Base-by-base conservation (phyloP, 108 stramenopile species). In the Fragilariopsis cylindrus region DNA sequence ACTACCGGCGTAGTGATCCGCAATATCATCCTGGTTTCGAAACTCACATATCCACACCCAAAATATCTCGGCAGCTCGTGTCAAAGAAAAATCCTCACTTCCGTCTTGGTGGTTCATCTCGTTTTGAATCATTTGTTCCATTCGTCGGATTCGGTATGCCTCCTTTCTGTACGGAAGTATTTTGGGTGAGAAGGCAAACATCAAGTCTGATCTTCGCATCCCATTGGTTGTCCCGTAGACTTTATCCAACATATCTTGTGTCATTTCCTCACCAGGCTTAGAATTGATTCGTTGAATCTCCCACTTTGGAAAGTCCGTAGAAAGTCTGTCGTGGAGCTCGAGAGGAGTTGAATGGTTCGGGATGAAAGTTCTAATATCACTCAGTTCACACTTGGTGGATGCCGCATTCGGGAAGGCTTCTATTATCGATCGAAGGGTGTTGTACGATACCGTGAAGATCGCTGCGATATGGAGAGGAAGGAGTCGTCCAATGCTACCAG, bases 401-500 rank as follows among this genome's bases (percentile, higher is more conserved):
- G 88, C 84, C 2, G 82, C 88, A 21, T 62, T 47, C 4, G 85
- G 88, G 64, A 76, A 84, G 42, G 65, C 48, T 58, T 86, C 82
- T 40, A 89, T 55, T 1, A 85, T 53, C 7, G 66, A 16, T 42
- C 63, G 44, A 11, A 87, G 66, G 3, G 78, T 80, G 13, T 73
- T 47, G 62, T 80, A 77, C 11, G 84, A 73, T 0, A 70, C 72
- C 30, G 77, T 79, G 60, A 87, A 89, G n/a, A 89, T 83, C 0
- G 78, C 62, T 50, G 85, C 85, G 69, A 89, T 85, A 76, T 89
- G 88, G n/a, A 89, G 71, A 11, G 88, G 88, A 2, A 89, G 50
- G 44, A 89, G 43, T 5, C 58, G 60, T 30, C 85, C 88, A 18
- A 78, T 48, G 46, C 85, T 81, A 52, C 85, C 88, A 13, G 77